Conservation (phyloP, 495 filamentous ascomycete species). For the Lasiosphaeriaceae sp. region DNA sequence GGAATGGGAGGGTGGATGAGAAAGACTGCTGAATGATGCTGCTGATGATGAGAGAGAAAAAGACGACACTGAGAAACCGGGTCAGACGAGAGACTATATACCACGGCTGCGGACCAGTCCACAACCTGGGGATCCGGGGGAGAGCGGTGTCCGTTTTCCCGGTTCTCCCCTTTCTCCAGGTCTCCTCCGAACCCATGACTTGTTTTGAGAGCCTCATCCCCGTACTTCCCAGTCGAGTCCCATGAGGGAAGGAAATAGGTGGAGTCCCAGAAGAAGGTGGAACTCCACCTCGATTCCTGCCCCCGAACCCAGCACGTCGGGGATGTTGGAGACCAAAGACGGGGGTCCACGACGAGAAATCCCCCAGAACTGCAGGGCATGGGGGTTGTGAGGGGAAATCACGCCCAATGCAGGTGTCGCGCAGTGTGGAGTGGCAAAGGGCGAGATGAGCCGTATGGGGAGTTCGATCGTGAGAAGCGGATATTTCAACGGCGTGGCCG, state of each 20-base stretch:
- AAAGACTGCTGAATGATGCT: neutral
- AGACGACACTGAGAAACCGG: neutral
- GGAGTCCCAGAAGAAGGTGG: too few species aligned
- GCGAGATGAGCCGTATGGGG: too few species aligned
- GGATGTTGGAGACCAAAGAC: neutral
- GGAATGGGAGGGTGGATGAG: neutral
- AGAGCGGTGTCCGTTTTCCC: neutral
- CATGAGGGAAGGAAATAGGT: neutral
- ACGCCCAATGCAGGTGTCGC: neutral
- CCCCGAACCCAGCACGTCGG: neutral
- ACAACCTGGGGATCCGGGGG: constrained; percentile 8
- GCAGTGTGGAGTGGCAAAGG: too few species aligned
- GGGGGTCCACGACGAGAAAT: neutral
- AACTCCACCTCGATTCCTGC: neutral
- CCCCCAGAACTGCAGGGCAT: neutral
- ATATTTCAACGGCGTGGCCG: too few species aligned
- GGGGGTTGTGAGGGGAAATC: neutral
- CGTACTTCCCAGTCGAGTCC: neutral
- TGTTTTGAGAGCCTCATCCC: neutral
- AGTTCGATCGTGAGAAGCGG: too few species aligned
- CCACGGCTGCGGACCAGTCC: neutral
- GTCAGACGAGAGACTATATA: constrained; percentile 1
- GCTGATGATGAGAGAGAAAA: constrained; percentile 2
- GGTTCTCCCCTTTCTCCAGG: neutral
- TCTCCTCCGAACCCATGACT: neutral